Evolutionary conservation across 441 rosid genomes (phyloP), one percentile per base, ranked within the genome.

Genomic region (Euphorbia schlechtendalii): DNA sequence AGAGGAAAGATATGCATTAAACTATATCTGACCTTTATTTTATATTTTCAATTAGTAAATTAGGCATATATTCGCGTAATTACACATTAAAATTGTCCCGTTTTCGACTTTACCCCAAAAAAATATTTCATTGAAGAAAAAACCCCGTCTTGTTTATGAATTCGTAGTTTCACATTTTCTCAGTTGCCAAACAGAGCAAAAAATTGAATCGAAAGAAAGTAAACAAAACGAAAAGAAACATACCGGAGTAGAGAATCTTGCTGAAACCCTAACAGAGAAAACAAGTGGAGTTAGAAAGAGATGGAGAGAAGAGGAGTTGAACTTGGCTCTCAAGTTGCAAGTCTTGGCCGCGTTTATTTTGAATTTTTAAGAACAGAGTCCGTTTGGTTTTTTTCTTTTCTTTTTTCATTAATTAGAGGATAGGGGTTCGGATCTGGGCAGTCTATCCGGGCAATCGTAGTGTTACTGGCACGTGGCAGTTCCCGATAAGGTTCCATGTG

Each of bases 221-320:
- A 48, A 7, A 52, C 18, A 48, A 25, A 36, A 14, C n/a, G 54
- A 27, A 63, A 60, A 12, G 30, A 15, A 58, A 21, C 61, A 46
- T 65, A 82, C 84, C 79, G 4, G 66, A 65, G 34, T 24, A 57
- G 28, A 63, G 67, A 68, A 56, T 49, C 65, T 66, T 28, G 25
- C 21, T 34, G 67, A 62, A 73, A 73, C 68, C 79, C 72, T 69
- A 71, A 64, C 61, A 36, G 53, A 4, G 66, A 63, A 15, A 28
- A 25, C 43, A 14, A 49, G 54, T 18, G 49, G 64, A 9, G 28
- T 27, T 55, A 24, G 14, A 24, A 18, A 2, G 43, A 20, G 27
- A 51, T 60, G 21, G 66, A n/a, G 66, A 13, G 70, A 18, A 43
- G 1, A 2, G 48, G 45, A 12, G 14, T 30, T 30, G 70, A 41